Conservation (phyloP, 805 yeast species). For the Yarrowia hollandica region DNA sequence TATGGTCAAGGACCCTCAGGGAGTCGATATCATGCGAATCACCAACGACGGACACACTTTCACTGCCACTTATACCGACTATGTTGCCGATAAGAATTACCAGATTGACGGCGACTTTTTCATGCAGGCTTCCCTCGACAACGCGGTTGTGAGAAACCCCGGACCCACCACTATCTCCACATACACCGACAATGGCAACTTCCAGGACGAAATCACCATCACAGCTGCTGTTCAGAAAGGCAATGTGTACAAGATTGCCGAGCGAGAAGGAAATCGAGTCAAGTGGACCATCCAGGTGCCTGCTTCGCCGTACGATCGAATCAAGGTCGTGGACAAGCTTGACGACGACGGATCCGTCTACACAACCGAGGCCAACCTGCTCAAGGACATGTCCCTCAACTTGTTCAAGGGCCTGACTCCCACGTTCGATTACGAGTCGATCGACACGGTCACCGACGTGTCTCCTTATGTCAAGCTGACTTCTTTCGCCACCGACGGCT, state of each 20-base stretch:
- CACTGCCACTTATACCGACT: background rate
- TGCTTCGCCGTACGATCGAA: slow-evolving; percentile 1
- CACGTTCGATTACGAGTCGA: background rate
- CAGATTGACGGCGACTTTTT: background rate
- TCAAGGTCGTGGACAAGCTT: slow-evolving; percentile 1
- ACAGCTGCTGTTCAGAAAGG: background rate
- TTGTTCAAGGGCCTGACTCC: background rate
- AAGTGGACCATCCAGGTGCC: slow-evolving; percentile 10
- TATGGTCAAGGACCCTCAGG: slow-evolving; percentile 12
- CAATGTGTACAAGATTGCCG: background rate
- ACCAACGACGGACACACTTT: slow-evolving; percentile 7
- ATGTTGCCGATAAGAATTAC: background rate
- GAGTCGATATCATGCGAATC: slow-evolving; percentile 11
- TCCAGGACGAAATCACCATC: background rate
- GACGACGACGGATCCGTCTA: background rate
- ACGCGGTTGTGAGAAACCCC: background rate
- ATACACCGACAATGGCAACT: background rate
- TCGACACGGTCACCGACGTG: background rate
- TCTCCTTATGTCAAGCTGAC: background rate
- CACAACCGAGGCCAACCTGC: background rate
- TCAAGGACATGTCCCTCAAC: background rate
- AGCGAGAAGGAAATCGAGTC: background rate
- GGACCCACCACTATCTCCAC: background rate
- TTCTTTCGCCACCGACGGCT: background rate
- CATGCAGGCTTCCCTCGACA: background rate